phyloP scores from a whole-genome alignment of 2,329 filamentous ascomycete species.

The Fusarium ramigenum region DNA sequence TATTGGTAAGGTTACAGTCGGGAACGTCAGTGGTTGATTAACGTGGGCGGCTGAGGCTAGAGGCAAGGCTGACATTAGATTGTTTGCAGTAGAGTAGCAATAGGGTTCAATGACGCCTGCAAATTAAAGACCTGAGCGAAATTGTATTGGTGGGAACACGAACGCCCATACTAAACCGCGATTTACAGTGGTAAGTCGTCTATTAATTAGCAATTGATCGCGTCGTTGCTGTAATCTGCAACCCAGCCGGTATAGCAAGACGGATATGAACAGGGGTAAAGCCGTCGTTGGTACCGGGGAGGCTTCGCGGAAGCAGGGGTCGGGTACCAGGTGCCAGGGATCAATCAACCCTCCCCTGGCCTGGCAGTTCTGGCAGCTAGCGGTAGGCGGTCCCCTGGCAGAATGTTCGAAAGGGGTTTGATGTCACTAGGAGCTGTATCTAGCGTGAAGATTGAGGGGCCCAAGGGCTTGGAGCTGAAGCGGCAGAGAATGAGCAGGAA shows the following conservation, averaged over 20 bases:
- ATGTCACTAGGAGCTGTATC: constrained; percentile 23
- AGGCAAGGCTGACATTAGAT: constrained; percentile 12
- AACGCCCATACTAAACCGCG: constrained; percentile 4
- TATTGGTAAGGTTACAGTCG: background rate
- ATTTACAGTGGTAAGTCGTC: constrained; percentile 28
- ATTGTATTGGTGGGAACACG: constrained; percentile 12
- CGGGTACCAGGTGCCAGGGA: constrained; percentile 18
- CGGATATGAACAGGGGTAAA: constrained; percentile 29
- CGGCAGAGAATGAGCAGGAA: constrained; percentile 5
- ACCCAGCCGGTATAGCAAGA: constrained; percentile 27
- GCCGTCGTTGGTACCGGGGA: constrained; percentile 25
- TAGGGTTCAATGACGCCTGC: constrained; percentile 1
- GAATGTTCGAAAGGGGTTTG: constrained; percentile 28
- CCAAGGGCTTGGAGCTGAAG: constrained; percentile 1
- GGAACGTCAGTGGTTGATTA: background rate
- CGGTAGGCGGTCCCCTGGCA: constrained; percentile 24
- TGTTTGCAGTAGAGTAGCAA: background rate
- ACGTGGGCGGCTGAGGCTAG: background rate
- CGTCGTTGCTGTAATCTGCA: constrained; percentile 26
- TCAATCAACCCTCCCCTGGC: constrained; percentile 7
- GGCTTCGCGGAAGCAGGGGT: constrained; percentile 31
- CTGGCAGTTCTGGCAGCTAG: constrained; percentile 29
- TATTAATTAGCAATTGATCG: constrained; percentile 16
- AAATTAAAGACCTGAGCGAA: constrained; percentile 4
- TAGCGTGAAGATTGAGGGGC: constrained; percentile 33